Conservation (phyloP, 441 rosid species). For the Populus hybrid region DNA sequence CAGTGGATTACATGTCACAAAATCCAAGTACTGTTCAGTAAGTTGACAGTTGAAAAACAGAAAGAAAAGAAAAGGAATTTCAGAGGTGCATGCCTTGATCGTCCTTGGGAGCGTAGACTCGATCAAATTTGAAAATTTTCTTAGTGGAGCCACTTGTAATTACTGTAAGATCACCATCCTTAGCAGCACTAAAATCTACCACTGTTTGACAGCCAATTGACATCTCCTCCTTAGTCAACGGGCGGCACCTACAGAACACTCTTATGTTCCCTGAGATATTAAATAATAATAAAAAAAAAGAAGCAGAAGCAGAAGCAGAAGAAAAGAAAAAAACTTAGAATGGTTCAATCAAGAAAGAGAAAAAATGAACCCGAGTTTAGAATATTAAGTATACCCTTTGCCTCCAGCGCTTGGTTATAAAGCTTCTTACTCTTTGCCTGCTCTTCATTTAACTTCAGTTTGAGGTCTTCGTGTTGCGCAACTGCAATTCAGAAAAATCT, state of each 20-base stretch:
- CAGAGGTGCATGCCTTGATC: slow-evolving; percentile 54
- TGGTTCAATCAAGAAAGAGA: neutral
- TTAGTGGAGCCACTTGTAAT: slow-evolving; percentile 39
- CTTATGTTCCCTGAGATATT: slow-evolving; percentile 58
- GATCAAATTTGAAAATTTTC: slow-evolving; percentile 69
- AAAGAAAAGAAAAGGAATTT: neutral
- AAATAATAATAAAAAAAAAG: neutral
- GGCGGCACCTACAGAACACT: slow-evolving; percentile 84
- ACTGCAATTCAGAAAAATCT: slow-evolving; percentile 39
- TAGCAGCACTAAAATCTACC: slow-evolving; percentile 63
- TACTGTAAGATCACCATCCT: slow-evolving; percentile 33
- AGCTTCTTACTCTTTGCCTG: slow-evolving; percentile 71
- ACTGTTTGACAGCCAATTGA: slow-evolving; percentile 42
- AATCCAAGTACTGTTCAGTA: neutral
- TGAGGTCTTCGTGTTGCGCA: slow-evolving; percentile 68
- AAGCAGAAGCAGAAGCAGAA: neutral
- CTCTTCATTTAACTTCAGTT: slow-evolving; percentile 60
- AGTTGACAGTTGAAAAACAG: neutral
- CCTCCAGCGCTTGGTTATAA: slow-evolving; percentile 71
- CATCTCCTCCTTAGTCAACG: slow-evolving; percentile 55
- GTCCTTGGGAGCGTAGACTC: slow-evolving; percentile 62
- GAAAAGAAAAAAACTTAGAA: neutral
- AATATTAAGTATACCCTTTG: slow-evolving; percentile 44
- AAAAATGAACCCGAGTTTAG: neutral
- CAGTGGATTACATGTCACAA: neutral